A percentile compares a stretch with the other conserved stretches of the same genome.
Evolutionary conservation across 75 land plant species (phyloP).

Genomic region (Azolla pinnata): DNA sequence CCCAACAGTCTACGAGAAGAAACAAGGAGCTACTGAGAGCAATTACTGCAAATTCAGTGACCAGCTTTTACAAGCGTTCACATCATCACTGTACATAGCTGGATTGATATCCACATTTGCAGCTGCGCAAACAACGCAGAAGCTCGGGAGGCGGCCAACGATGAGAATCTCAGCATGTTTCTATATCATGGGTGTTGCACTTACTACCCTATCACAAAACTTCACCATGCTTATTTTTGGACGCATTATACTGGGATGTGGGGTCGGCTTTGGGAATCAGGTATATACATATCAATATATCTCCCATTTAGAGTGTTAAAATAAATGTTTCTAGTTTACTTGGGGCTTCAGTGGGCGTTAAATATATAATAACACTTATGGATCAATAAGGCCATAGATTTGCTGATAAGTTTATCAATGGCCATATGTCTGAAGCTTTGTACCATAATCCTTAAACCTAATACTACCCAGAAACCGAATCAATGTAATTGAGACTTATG

Average conservation of each 20-base stretch:
- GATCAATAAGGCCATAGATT: too few relatives aligned
- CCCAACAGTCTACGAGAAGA: conserved; percentile 13
- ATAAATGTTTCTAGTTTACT: too few relatives aligned
- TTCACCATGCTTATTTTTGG: conserved; percentile 41
- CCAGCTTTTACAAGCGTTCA: conserved; percentile 26
- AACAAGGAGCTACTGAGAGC: conserved; percentile 8
- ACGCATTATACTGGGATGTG: conserved; percentile 34
- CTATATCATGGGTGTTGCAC: conserved; percentile 23
- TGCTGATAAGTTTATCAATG: too few relatives aligned
- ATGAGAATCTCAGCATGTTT: conserved; percentile 21
- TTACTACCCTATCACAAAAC: conserved; percentile 25
- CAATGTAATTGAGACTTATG: too few relatives aligned
- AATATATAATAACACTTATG: too few relatives aligned
- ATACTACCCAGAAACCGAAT: too few relatives aligned
- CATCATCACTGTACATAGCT: conserved; percentile 43
- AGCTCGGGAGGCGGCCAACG: conserved; percentile 23
- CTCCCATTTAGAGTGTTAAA: too few relatives aligned
- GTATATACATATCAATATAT: conserved; percentile 18
- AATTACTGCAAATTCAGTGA: conserved; percentile 45
- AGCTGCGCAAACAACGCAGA: conserved; percentile 24
- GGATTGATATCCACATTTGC: conserved; percentile 31
- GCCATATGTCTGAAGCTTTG: too few relatives aligned
- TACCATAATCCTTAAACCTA: too few relatives aligned
- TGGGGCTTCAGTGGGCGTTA: too few relatives aligned
- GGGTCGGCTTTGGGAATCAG: conserved; percentile 38